Percentiles rank a stretch among this genome's conserved stretches.
phyloP scores from a whole-genome alignment of 306 rosid species.

The Cucumis melo region DNA sequence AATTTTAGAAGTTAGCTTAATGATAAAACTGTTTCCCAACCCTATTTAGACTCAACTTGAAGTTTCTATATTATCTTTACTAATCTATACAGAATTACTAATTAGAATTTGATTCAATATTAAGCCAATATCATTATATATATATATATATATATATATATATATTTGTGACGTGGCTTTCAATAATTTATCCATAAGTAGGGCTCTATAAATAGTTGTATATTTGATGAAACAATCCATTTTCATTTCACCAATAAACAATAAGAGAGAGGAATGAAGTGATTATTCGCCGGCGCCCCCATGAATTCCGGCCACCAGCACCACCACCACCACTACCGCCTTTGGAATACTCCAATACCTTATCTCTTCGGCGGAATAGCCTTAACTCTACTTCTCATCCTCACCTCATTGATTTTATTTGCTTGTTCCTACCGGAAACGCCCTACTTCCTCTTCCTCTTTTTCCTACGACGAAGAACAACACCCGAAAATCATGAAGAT shows the following conservation, averaged over 20 bases:
- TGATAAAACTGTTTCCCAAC: no score
- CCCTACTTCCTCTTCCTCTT: slow-evolving; percentile 10
- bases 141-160: no score
- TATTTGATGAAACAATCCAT: background rate
- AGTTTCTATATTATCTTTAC: no score
- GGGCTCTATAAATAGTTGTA: background rate
- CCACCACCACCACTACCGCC: slow-evolving; percentile 9
- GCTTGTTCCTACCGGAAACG: slow-evolving; percentile 38
- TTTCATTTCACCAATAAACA: background rate
- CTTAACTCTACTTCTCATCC: slow-evolving; percentile 35
- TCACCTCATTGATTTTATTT: slow-evolving; percentile 53
- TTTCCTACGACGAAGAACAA: background rate
- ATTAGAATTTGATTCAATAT: no score
- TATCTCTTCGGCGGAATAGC: slow-evolving; percentile 73
- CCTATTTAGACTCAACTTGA: no score
- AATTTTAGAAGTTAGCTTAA: no score
- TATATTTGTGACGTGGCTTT: no score
- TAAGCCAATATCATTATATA: no score
- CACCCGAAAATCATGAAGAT: slow-evolving; percentile 7
- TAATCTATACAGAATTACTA: no score
- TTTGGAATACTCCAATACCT: slow-evolving; percentile 70
- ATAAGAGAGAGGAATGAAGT: background rate
- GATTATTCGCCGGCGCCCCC: background rate
- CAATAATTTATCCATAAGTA: no score
- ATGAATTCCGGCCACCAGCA: background rate